Evolutionary conservation across 345 rosid species (phyloP).

Genomic region (Trapa incisa): DNA sequence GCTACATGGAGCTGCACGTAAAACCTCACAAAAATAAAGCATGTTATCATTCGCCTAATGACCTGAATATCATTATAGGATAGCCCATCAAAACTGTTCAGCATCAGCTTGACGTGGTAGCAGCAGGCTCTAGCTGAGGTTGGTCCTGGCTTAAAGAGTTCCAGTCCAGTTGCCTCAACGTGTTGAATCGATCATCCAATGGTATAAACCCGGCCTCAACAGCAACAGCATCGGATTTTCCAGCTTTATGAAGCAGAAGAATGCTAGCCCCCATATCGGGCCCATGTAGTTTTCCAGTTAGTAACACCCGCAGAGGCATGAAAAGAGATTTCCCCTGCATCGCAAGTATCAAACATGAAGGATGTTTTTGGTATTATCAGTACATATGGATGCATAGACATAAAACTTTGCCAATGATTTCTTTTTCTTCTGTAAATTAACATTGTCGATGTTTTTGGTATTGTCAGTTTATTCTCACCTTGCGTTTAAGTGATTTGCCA

Average conservation of each 20-base stretch:
- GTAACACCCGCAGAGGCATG: constrained; percentile 74
- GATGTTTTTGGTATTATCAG: background rate
- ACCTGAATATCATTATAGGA: background rate
- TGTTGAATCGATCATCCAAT: constrained; percentile 52
- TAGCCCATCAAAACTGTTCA: background rate
- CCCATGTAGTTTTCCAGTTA: constrained; percentile 87
- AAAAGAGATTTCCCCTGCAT: constrained; percentile 79
- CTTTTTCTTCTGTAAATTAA: no score
- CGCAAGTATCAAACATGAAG: background rate
- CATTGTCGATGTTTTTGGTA: background rate
- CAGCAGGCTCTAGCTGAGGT: constrained; percentile 36
- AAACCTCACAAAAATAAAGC: background rate
- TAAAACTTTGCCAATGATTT: no score
- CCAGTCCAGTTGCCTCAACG: constrained; percentile 54
- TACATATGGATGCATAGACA: background rate
- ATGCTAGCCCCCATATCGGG: constrained; percentile 77
- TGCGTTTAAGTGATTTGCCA: constrained; percentile 67
- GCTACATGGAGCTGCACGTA: no score
- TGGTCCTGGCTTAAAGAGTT: constrained; percentile 38
- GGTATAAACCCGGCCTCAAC: constrained; percentile 47
- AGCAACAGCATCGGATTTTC: constrained; percentile 35
- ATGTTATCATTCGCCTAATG: background rate
- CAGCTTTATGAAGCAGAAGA: constrained; percentile 58
- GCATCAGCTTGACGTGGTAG: constrained; percentile 19
- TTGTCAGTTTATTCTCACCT: constrained; percentile 27